phyloP scores from a whole-genome alignment of 1,284 basidiomycete species.

The Melampsora abietis-canadensis region DNA sequence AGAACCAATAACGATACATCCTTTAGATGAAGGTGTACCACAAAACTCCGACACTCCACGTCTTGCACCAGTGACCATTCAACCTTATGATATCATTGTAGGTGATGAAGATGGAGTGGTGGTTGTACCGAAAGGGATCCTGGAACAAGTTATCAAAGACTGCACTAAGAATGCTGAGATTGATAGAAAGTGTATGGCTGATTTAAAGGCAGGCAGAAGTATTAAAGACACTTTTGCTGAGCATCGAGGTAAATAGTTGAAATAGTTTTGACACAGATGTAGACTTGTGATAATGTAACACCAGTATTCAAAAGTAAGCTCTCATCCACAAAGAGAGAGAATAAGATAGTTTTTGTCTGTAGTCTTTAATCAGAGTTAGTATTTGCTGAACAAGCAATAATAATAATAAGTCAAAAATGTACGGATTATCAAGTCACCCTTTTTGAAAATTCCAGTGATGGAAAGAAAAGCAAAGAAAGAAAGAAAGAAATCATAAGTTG shows the following conservation, averaged over 20 bases:
- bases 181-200: constrained; percentile 71
- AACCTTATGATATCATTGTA: constrained; percentile 77
- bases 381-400: no score
- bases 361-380: no score
- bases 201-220: constrained; percentile 70
- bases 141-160: constrained; percentile 63
- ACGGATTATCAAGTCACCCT: no score
- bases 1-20: constrained; percentile 66
- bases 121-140: constrained; percentile 65
- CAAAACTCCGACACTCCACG: constrained; percentile 46
- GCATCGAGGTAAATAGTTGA: constrained; percentile 67
- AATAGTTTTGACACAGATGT: no score
- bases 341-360: no score
- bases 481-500: no score
- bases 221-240: constrained; percentile 73
- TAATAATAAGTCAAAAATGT: no score
- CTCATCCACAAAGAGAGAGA: no score
- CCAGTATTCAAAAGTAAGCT: no score
- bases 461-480: no score
- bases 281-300: no score
- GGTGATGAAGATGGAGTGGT: constrained; percentile 89
- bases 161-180: constrained; percentile 64
- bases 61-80: constrained; percentile 60
- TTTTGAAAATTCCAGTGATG: no score
- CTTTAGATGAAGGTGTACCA: constrained; percentile 50